Evolutionary conservation across 306 rosid species (phyloP), one percentile per base, ranked within the genome.

Genomic region (Boehmeria nivea): DNA sequence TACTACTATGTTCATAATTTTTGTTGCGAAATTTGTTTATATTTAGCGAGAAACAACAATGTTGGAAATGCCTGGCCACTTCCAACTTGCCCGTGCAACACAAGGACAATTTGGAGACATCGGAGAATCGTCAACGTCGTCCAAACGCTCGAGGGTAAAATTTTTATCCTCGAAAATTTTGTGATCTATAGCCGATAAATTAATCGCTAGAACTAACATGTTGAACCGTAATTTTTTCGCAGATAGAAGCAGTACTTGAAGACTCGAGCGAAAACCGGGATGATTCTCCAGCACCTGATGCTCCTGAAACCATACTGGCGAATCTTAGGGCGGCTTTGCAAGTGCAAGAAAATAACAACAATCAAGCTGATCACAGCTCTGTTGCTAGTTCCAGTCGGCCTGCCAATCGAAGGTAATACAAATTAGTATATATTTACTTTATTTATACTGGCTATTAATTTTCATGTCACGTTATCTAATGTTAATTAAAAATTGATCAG

Each of bases 111-210:
- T 3, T 12, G 6, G 2, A 36, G 49, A 17, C 7, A 8, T 19
- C 9, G 61, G 20, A 59, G 63, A 57, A 22, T 25, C 72, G 26
- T 40, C 27, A 2, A 1, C 38, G 6, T 12, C 16, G 59, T 15
- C 44, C 1, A 69, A 69, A 40, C 54, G 55, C 42, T 47, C 59
- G n/a, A 48, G 31, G 72, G 77, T 72, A 59, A 34, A 19, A 9
- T 11, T 50, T 50, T 11, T 20, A 3, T 23, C 19, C 10, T 12
- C 15, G n/a, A 39, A 39, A 39, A 39, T 17, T 39, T 38, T 4
- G 12, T 38, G n/a, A n/a, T n/a, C n/a, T n/a, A n/a, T n/a, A n/a
- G n/a, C n/a, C n/a, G n/a, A n/a, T 39, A 39, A 3, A 3, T 39
- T 3, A 8, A 13, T 39, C 16, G 6, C 9, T 40, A 40, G 2